Conservation (phyloP, 345 rosid genomes). For the Camelina sativa region DNA sequence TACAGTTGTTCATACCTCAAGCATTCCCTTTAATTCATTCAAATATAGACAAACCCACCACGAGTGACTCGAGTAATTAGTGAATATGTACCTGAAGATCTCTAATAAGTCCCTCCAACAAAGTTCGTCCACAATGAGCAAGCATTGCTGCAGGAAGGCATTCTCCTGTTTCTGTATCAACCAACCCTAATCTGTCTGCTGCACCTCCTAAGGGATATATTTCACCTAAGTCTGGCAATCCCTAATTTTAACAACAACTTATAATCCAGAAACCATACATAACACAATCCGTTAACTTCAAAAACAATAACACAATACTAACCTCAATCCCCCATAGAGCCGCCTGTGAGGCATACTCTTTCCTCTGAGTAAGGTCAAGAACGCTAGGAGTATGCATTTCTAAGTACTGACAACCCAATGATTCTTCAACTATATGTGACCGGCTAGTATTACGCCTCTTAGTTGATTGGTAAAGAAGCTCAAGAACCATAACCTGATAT, state of each 20-base stretch:
- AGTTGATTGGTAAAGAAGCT: constrained; percentile 69
- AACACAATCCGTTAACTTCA: background rate
- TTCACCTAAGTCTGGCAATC: constrained; percentile 92
- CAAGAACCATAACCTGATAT: constrained; percentile 81
- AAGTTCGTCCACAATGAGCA: constrained; percentile 87
- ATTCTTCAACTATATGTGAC: constrained; percentile 51
- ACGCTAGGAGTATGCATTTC: constrained; percentile 78
- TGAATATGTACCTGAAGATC: constrained; percentile 79
- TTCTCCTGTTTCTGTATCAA: constrained; percentile 83
- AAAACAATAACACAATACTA: constrained; percentile 27
- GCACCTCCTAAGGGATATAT: constrained; percentile 94
- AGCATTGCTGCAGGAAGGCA: constrained; percentile 98
- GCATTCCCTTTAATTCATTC: background rate
- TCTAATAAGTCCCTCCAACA: constrained; percentile 92
- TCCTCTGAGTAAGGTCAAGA: constrained; percentile 71
- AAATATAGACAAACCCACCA: constrained; percentile 27
- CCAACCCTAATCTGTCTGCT: constrained; percentile 87
- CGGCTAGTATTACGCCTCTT: constrained; percentile 51
- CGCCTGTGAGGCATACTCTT: constrained; percentile 84
- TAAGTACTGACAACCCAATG: constrained; percentile 60
- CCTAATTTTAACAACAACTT: constrained; percentile 67
- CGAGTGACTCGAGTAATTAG: constrained; percentile 15
- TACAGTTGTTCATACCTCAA: background rate
- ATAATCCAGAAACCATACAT: constrained; percentile 46
- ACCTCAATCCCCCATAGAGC: constrained; percentile 97